These are phyloP conservation scores for Leptoxyphium fumago DNA, from an alignment of 2,329 filamentous ascomycete genomes.

Conservation along the genomic window DNA sequence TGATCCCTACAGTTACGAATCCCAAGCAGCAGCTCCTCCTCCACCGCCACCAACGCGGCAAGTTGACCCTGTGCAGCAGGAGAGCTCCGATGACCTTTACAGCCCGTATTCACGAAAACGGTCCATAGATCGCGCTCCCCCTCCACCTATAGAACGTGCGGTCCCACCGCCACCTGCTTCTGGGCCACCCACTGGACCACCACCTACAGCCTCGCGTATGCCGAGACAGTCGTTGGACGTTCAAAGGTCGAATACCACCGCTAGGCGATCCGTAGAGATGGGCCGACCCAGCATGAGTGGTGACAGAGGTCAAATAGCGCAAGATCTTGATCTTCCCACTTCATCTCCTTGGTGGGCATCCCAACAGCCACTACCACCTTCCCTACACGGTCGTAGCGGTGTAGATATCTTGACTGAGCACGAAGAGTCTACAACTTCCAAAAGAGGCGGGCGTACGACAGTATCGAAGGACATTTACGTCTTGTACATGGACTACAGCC, in stretches of 20 bases:
- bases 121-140: slow-evolving; percentile 18
- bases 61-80: slow-evolving; percentile 17
- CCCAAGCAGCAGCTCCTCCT: slow-evolving; percentile 18
- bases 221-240: slow-evolving; percentile 43
- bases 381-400: slow-evolving; percentile 63
- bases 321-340: slow-evolving; percentile 65
- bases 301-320: slow-evolving; percentile 73
- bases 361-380: slow-evolving; percentile 62
- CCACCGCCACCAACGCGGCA: slow-evolving; percentile 14
- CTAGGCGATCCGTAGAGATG: slow-evolving; percentile 58
- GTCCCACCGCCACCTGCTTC: slow-evolving; percentile 32
- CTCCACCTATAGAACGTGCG: slow-evolving; percentile 23
- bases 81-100: slow-evolving; percentile 33
- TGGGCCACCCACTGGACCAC: slow-evolving; percentile 17
- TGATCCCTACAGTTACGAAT: slow-evolving; percentile 45
- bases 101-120: slow-evolving; percentile 25
- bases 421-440: slow-evolving; percentile 58
- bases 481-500: slow-evolving; percentile 92
- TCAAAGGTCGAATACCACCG: slow-evolving; percentile 33
- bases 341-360: slow-evolving; percentile 79
- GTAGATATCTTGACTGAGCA: slow-evolving; percentile 65
- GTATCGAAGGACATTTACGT: slow-evolving; percentile 72
- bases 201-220: slow-evolving; percentile 19
- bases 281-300: slow-evolving; percentile 50
- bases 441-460: slow-evolving; percentile 53